phyloP scores from a whole-genome alignment of 495 filamentous ascomycete species.

The Penicillium odoratum region DNA sequence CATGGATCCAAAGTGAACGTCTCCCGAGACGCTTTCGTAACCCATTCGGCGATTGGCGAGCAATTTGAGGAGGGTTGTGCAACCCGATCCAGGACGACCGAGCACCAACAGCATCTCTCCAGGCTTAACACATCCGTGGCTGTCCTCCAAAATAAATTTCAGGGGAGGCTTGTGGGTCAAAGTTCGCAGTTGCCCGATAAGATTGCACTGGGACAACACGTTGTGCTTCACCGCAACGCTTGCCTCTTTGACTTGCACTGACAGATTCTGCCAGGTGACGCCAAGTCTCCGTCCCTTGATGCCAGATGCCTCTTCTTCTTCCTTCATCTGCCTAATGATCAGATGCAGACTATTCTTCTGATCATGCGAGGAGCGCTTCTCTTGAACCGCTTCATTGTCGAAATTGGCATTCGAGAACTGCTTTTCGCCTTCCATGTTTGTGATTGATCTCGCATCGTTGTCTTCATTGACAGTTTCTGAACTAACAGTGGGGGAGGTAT shows the following conservation, averaged over 20 bases:
- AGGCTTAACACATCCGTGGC: too few species aligned
- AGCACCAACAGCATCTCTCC: constrained; percentile 49
- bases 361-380: background rate
- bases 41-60: constrained; percentile 62
- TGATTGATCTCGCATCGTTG: too few species aligned
- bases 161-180: constrained; percentile 35
- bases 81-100: constrained; percentile 45
- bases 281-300: constrained; percentile 50
- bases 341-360: background rate
- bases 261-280: constrained; percentile 53
- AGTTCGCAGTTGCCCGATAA: constrained; percentile 36
- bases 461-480: too few species aligned
- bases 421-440: too few species aligned
- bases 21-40: constrained; percentile 49
- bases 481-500: too few species aligned
- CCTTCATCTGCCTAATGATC: constrained; percentile 16
- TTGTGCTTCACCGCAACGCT: constrained; percentile 51
- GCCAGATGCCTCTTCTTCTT: constrained; percentile 24
- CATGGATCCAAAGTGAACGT: constrained; percentile 59
- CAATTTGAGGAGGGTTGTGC: constrained; percentile 57
- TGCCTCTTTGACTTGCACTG: constrained; percentile 40
- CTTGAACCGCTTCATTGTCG: too few species aligned
- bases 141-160: constrained; percentile 34
- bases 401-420: too few species aligned
- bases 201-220: constrained; percentile 56